Base-by-base conservation (phyloP, 2,329 filamentous ascomycete species). In the Botrytis paeoniae region DNA sequence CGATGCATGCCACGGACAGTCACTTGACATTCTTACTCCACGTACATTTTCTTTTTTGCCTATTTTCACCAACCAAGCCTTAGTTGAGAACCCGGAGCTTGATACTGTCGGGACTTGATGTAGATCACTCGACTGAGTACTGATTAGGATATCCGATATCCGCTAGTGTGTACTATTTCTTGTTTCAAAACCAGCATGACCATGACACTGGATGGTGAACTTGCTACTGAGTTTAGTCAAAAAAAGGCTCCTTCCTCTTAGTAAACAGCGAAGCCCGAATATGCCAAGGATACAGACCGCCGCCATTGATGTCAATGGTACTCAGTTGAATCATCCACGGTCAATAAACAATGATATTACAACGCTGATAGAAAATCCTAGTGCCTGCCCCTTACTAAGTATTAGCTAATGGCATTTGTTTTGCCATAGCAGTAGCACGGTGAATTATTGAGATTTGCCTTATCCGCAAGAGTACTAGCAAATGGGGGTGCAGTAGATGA, bases 21-120 rank as follows among this genome's bases (percentile, higher is more conserved):
- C 48, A 69, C 48, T 69, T 69, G 65, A 69, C 37, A 57, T 69
- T 41, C 48, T 51, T 39, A 41, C n/a, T 69, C 10, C n/a, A 54
- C 25, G 51, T 25, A 32, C n/a, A 25, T 57, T 69, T 57, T 35
- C 37, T 9, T 29, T 57, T 57, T 10, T 16, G 51, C 9, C 10
- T 9, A 10, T 51, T 57, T 25, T 41, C 65, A 57, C 65, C 39
- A 20, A 68, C 39, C 48, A 41, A 57, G 48, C 35, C 37, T 43
- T 69, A 32, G 48, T 25, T 68, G 25, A 54, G 18, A n/a, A 48
- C 25, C 45, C 16, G 45, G 16, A 68, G 32, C 45, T n/a, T 68
- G 22, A 57, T 5, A 32, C 22, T 57, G 35, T 59, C 25, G 45
- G 48, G 37, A 41, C 65, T 69, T 16, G 37, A 57, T 43, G 51